Evolutionary conservation across 768 basidiomycete genomes (phyloP).

Genomic region (Neoboletus magnificus): DNA sequence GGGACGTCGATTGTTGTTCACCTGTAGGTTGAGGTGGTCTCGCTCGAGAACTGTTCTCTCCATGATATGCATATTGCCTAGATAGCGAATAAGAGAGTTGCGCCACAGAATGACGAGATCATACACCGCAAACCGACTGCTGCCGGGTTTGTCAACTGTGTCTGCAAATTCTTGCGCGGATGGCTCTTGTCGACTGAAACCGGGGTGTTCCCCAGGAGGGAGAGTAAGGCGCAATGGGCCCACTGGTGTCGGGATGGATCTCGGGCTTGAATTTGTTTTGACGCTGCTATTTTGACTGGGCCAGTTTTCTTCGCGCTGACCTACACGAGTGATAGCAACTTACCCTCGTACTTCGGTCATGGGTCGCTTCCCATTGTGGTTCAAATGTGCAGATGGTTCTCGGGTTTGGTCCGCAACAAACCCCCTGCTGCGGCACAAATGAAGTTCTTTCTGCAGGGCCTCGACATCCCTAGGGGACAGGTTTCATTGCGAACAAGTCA

Average conservation of each 20-base stretch:
- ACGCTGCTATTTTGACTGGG: conserved; percentile 19
- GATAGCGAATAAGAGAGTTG: conserved; percentile 7
- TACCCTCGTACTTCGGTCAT: conserved; percentile 47
- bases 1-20: conserved; percentile 39
- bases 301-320: not conserved
- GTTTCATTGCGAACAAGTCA: conserved; percentile 5
- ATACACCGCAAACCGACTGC: conserved; percentile 51
- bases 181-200: conserved; percentile 30
- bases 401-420: conserved; percentile 24
- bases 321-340: conserved; percentile 13
- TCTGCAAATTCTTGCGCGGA: conserved; percentile 12
- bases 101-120: conserved; percentile 13
- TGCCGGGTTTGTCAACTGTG: conserved; percentile 41
- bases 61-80: conserved; percentile 69
- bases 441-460: conserved; percentile 46
- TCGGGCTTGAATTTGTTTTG: conserved; percentile 57
- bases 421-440: conserved; percentile 40
- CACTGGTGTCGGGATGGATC: conserved; percentile 50
- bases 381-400: conserved; percentile 39
- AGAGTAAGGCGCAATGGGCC: conserved; percentile 68
- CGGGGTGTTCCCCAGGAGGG: conserved; percentile 51
- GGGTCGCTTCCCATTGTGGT: conserved; percentile 64
- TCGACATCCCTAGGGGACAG: conserved; percentile 44
- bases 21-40: conserved; percentile 40
- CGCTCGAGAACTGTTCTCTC: conserved; percentile 43